phyloP scores from a whole-genome alignment of 1,284 basidiomycete species.

The Leccinum ponderosum region DNA sequence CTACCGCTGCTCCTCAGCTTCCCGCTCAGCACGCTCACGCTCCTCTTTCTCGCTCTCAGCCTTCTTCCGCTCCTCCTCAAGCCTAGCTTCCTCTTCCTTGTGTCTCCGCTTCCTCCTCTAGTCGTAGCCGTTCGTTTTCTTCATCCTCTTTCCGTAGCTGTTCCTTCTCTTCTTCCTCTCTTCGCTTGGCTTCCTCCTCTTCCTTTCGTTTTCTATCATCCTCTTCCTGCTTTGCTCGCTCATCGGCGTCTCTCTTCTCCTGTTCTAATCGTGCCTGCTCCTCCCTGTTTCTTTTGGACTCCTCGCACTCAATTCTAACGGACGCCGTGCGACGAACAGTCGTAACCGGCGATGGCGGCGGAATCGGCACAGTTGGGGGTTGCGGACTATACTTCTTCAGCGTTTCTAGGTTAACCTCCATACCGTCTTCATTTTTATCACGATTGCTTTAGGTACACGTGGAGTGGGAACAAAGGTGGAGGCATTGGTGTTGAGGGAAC shows the following conservation, averaged over 20 bases:
- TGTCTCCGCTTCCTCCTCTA: too few species aligned
- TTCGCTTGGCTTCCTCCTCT: conserved; percentile 37
- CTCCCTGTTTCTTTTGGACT: conserved; percentile 52
- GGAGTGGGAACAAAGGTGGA: conserved; percentile 59
- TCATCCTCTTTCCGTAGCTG: conserved; percentile 26
- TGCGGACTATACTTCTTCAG: conserved; percentile 49
- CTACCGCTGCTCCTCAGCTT: too few species aligned
- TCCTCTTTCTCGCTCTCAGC: conserved; percentile 11
- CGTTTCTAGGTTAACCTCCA: conserved; percentile 56
- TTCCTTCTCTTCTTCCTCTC: conserved; percentile 40
- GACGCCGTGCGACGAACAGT: conserved; percentile 39
- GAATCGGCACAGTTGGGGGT: conserved; percentile 42
- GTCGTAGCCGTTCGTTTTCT: too few species aligned
- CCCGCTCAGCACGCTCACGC: too few species aligned
- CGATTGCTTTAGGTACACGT: conserved; percentile 29
- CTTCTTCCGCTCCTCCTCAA: conserved; percentile 35
- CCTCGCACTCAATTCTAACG: conserved; percentile 57
- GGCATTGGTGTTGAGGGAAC: conserved; percentile 60
- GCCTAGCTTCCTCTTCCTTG: too few species aligned
- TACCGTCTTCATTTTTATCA: conserved; percentile 53
- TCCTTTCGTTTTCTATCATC: conserved; percentile 42
- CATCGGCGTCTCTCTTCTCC: conserved; percentile 37
- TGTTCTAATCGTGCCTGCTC: conserved; percentile 51
- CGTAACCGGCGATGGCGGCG: conserved; percentile 41
- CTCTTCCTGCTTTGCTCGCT: conserved; percentile 34